Evolutionary conservation across 1,139 yeast species (phyloP), one percentile per base, ranked within the genome.

Genomic region (Blastobotrys raffinosifermentans): DNA sequence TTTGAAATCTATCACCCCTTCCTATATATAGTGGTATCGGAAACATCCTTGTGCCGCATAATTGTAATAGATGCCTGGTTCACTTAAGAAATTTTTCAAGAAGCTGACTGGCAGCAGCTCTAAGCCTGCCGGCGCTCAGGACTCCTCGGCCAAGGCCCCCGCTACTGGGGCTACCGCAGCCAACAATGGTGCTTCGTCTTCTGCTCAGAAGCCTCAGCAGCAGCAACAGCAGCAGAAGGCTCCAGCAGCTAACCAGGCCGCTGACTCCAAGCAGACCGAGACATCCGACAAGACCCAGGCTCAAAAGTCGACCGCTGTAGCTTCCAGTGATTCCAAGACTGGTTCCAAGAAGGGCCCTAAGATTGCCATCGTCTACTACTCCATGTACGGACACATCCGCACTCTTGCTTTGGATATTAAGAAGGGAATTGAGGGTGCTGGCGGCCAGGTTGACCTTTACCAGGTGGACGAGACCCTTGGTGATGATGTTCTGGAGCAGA

Each of bases 401-500:
- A 55, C 60, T 29, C 54, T 78, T 58, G 81, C 84, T 41, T 66
- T 72, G 58, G 65, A 75, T 34, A 71, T 73, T 49, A 67, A 73
- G 57, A 64, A 63, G 44, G 85, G 85, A 39, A 62, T 76, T 41
- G 73, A 69, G 38, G 58, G 66, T 23, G 78, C 80, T 18, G 85
- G 85, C 46, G 80, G 77, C 40, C 49, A 57, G n/a, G 81, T 77
- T 29, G 73, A 69, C 45, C 58, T 80, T 43, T 76, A 51, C 60
- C 82, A 76, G 63, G 72, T 79, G 37, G 73, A 80, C 39, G 79
- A 78, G 58, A 75, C 80, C 30, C 67, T 76, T 41, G 53, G 73
- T 11, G 63, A 61, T 31, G 77, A 72, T 26, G 67, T 75, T 15
- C 66, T 76, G 52, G 50, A 54, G 26, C 49, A 53, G 50, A 57